Base-by-base conservation (phyloP, 768 basidiomycete species). In the Auricularia sp. region DNA sequence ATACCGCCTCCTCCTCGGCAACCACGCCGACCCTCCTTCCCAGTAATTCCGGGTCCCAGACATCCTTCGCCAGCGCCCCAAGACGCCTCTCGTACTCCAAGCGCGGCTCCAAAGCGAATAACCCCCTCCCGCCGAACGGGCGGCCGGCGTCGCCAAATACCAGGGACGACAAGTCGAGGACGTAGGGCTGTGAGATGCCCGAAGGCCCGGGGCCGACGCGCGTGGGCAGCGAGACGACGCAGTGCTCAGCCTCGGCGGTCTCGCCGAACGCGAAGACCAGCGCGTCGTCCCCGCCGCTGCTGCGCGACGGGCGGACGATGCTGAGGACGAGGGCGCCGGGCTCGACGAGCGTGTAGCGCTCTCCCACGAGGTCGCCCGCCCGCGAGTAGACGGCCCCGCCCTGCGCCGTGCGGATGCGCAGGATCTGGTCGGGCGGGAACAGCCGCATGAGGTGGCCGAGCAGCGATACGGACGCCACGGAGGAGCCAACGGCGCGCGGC, bases 71-170 rank as follows among this genome's bases (percentile, higher is more conserved):
- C 11, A 59, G 7, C 24, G 34, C 6, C 54, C 21, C 7, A 18
- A 54, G 33, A 18, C 33, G n/a, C 64, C 62, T 8, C 16, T 47
- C 37, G 34, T 61, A 69, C 14, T 45, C 63, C 14, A 65, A 67
- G 54, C 66, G 18, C 21, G 65, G 35, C 33, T 71, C 70, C 21
- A 71, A 62, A 3, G 59, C 64, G 34, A 70, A 67, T 4, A 62
- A 61, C 6, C 63, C 62, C 36, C 64, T 66, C 1, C 68, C 69
- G 4, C 65, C 65, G 7, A 64, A 37, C 4, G 69, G 69, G 16
- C 70, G 66, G 14, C 70, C 70, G 10, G 45, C 62, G 37, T 67
- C 68, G 13, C 70, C 70, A 51, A 71, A 71, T 44, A 69, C 69
- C 64, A 71, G 65, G 11, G 69, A 69, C 21, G 68, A 54, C 8